Percentiles rank a stretch among this genome's conserved stretches.
Evolutionary conservation across 345 rosid species (phyloP).

Genomic region (Eucalyptus cloeziana): DNA sequence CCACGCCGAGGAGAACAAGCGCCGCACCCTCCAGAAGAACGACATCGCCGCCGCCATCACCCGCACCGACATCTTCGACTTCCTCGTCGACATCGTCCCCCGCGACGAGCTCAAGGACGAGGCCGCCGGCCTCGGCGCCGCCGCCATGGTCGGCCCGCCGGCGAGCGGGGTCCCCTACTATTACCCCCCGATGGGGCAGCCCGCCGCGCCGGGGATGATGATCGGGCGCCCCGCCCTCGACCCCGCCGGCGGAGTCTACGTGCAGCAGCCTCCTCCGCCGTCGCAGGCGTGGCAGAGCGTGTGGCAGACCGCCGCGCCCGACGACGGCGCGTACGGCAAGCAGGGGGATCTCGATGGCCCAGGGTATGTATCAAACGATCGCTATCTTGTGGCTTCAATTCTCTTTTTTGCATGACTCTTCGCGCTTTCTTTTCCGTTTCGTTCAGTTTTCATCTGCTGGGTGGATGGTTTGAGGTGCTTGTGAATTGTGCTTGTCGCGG

Average conservation of each 20-base stretch:
- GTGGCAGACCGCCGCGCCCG: slow-evolving; percentile 62
- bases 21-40: slow-evolving; percentile 89
- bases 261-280: slow-evolving; percentile 51
- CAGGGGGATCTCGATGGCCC: not conserved
- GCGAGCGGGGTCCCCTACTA: slow-evolving; percentile 74
- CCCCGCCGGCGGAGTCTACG: slow-evolving; percentile 12
- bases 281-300: slow-evolving; percentile 97
- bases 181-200: slow-evolving; percentile 84
- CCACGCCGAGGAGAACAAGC: slow-evolving; percentile 92
- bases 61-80: slow-evolving; percentile 82
- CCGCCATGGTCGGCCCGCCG: slow-evolving; percentile 15
- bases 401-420: not conserved
- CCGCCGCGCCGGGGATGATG: slow-evolving; percentile 66
- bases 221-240: slow-evolving; percentile 84
- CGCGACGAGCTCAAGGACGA: slow-evolving; percentile 89
- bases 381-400: not conserved
- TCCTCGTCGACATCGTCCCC: slow-evolving; percentile 84
- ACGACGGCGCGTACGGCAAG: slow-evolving; percentile 46
- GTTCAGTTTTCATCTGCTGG: not conserved
- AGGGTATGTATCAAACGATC: not conserved
- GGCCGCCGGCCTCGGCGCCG: not conserved
- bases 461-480: not conserved
- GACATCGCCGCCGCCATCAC: slow-evolving; percentile 94
- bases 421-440: not conserved
- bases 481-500: not conserved